Conservation (phyloP, 2,329 filamentous ascomycete species). For the Nigrospora oryzae region DNA sequence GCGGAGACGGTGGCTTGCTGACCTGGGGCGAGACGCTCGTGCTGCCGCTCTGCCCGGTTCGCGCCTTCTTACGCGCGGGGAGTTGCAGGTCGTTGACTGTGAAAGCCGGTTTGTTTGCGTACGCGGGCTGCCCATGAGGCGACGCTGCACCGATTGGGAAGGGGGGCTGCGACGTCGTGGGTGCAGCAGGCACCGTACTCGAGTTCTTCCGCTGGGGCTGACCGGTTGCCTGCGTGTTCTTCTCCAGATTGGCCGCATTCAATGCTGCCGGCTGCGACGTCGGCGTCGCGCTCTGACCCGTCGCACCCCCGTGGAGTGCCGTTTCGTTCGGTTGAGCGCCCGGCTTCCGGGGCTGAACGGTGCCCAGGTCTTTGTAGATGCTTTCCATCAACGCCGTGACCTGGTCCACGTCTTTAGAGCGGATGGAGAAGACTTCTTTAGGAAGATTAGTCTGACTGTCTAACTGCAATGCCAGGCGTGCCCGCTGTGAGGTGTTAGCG, state of each 20-base stretch:
- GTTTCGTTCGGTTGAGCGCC: neutral
- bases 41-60: constrained; percentile 33
- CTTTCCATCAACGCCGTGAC: constrained; percentile 37
- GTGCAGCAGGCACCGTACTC: constrained; percentile 44
- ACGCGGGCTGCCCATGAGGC: constrained; percentile 51
- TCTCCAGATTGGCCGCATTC: constrained; percentile 41
- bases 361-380: constrained; percentile 40
- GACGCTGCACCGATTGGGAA: constrained; percentile 47
- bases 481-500: constrained; percentile 36
- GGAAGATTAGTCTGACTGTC: constrained; percentile 32
- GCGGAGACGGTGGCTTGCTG: constrained; percentile 37
- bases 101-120: constrained; percentile 41
- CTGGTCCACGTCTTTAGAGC: constrained; percentile 40
- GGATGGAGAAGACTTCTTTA: constrained; percentile 43
- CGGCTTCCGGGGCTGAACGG: constrained; percentile 6
- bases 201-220: constrained; percentile 39
- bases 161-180: constrained; percentile 48
- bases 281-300: constrained; percentile 21
- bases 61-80: constrained; percentile 48
- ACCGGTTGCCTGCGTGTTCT: constrained; percentile 38
- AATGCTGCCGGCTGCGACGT: constrained; percentile 23
- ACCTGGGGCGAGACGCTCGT: constrained; percentile 39
- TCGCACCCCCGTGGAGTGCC: constrained; percentile 13
- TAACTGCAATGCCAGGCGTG: constrained; percentile 45
- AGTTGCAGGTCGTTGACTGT: constrained; percentile 46